Evolutionary conservation across 371 early-diverging fungal species (phyloP), one percentile per base, ranked within the genome.

Genomic region (Basidiobolus meristosporus): DNA sequence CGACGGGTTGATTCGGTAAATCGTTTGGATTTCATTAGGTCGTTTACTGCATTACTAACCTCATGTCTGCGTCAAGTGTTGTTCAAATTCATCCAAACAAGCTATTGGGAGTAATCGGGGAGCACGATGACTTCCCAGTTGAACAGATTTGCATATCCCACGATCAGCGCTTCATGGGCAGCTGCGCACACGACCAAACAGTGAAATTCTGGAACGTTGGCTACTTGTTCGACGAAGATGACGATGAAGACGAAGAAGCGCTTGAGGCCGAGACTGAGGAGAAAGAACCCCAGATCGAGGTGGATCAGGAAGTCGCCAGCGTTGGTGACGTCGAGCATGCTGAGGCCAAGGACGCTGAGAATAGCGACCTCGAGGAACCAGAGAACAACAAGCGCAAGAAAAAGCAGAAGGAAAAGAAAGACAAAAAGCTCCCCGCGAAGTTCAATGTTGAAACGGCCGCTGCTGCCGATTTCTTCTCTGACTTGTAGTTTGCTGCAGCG

Each of bases 141-240:
- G 93, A 92, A 53, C 65, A 70, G 34, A 58, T 91, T 26, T 43
- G 54, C 12, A 30, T 78, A 17, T 61, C 70, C 15, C 57, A 70
- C 39, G 82, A 82, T 52, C 66, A 70, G 39, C 57, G 64, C 12
- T 73, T 62, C 39, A 51, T 90, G 31, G 79, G 74, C 2, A 77
- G 74, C 31, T 74, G 77, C 43, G 78, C 85, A 20, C 92, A 90
- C 48, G 95, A 92, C 50, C 58, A 71, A 31, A 58, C 66, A 10
- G 68, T 95, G 21, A 72, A 77, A 39, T 83, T 92, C 51, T 95
- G 91, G 93, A 68, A 75, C 48, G 66, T 63, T 46, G 57, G 60
- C 26, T 61, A 58, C 18, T 46, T 50, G 9, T 46, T 44, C 14
- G 58, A 55, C 31, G 60, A 55, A 34, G 68, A 62, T 3, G 63